Conservation (phyloP, 1,284 basidiomycete genomes). For the Waitea zeae region DNA sequence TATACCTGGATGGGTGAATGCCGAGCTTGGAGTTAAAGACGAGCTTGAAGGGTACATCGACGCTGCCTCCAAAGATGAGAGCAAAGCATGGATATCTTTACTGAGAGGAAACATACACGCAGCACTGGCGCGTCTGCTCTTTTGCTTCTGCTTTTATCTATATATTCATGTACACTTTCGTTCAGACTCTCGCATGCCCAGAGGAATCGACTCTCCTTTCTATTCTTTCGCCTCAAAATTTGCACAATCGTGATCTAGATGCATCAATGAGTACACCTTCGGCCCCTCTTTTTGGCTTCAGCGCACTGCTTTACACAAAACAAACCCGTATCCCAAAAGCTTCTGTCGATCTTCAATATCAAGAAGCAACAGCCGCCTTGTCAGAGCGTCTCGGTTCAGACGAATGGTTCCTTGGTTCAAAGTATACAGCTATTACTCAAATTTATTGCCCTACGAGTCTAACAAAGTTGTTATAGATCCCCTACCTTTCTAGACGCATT, state of each 20-base stretch:
- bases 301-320: constrained; percentile 38
- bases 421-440: constrained; percentile 25
- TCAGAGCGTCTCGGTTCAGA: constrained; percentile 57
- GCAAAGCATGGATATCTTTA: neutral
- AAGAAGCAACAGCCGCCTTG: constrained; percentile 53
- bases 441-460: no score
- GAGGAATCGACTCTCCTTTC: neutral
- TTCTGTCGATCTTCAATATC: constrained; percentile 36
- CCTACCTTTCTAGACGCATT: constrained; percentile 67
- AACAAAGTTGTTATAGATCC: no score
- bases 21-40: neutral
- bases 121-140: no score
- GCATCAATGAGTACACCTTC: constrained; percentile 47
- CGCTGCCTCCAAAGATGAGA: neutral
- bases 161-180: no score
- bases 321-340: constrained; percentile 33
- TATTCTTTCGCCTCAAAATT: neutral
- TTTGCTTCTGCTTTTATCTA: no score
- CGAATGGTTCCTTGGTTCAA: constrained; percentile 62
- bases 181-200: no score
- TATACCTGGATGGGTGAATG: neutral
- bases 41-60: neutral
- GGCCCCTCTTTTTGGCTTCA: constrained; percentile 48
- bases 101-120: neutral
- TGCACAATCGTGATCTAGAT: no score